These are phyloP conservation scores for Podila epigama DNA, from an alignment of 192 early-diverging fungal genomes.

Conservation along the genomic window DNA sequence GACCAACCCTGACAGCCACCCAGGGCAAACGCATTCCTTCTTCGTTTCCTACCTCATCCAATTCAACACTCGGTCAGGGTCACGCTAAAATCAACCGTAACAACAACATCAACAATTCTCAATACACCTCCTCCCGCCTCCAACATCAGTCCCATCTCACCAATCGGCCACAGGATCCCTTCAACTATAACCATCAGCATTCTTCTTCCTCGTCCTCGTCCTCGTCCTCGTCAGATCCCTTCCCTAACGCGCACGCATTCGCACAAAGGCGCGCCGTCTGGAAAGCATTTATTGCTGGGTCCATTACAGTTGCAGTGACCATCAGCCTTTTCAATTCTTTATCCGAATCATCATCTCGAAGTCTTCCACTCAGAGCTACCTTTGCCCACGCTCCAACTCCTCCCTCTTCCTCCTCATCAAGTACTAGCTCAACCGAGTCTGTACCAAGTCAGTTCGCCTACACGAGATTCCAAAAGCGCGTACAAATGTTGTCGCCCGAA, in stretches of 20 bases:
- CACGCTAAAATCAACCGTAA: background rate
- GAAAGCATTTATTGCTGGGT: constrained; percentile 17
- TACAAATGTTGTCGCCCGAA: constrained; percentile 30
- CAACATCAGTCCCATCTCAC: background rate
- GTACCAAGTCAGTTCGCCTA: background rate
- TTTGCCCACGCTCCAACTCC: background rate
- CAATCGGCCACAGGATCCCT: background rate
- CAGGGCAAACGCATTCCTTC: constrained; percentile 7
- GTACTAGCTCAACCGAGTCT: background rate
- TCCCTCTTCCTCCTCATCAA: background rate
- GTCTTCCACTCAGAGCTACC: constrained; percentile 7
- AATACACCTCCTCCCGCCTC: background rate
- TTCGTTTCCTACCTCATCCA: background rate
- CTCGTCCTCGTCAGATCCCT: background rate
- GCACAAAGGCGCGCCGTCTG: background rate
- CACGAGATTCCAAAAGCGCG: constrained; percentile 20
- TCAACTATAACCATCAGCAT: background rate
- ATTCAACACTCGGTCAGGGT: constrained; percentile 7
- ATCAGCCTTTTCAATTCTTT: background rate
- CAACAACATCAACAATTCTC: background rate
- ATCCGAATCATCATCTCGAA: background rate
- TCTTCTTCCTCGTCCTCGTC: too few relatives aligned
- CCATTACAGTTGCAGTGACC: background rate
- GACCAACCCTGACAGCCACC: constrained; percentile 11
- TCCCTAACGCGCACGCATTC: constrained; percentile 6